These are phyloP conservation scores for Striga asiatica DNA, from an alignment of 257 asterid genomes.

Conservation along the genomic window DNA sequence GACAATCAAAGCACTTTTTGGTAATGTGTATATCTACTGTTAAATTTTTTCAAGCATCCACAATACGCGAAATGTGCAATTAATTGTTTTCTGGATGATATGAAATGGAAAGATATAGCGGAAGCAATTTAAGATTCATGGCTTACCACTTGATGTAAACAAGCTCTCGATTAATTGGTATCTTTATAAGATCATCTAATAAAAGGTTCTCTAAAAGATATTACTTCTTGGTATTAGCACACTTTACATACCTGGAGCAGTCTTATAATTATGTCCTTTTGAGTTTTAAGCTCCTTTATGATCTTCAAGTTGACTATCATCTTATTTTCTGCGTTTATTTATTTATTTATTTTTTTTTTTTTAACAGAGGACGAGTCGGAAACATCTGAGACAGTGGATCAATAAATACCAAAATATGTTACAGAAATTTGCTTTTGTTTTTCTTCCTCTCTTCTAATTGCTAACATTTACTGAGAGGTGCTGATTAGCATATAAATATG, in stretches of 20 bases:
- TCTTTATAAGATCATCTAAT: background rate
- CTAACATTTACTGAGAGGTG: slow-evolving; percentile 12
- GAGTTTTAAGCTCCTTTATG: background rate
- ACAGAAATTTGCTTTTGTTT: no score
- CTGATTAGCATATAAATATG: slow-evolving; percentile 14
- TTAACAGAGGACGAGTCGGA: slow-evolving; percentile 68
- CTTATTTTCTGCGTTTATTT: no score
- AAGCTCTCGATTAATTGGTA: background rate
- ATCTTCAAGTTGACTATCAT: background rate
- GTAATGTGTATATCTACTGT: slow-evolving; percentile 30
- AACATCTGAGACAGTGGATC: slow-evolving; percentile 48
- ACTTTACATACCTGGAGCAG: background rate
- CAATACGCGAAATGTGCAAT: background rate
- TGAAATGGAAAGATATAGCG: background rate
- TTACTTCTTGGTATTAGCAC: no score
- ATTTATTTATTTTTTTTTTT: slow-evolving; percentile 5
- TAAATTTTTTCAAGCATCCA: background rate
- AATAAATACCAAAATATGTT: slow-evolving; percentile 2
- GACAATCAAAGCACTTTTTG: slow-evolving; percentile 75
- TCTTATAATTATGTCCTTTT: background rate
- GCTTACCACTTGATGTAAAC: background rate
- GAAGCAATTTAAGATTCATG: no score
- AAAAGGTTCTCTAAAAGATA: background rate
- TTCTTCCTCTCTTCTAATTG: slow-evolving; percentile 8
- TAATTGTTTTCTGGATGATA: background rate